Evolutionary conservation across 768 basidiomycete genomes (phyloP).

Genomic region (Tephrocybe sp.): DNA sequence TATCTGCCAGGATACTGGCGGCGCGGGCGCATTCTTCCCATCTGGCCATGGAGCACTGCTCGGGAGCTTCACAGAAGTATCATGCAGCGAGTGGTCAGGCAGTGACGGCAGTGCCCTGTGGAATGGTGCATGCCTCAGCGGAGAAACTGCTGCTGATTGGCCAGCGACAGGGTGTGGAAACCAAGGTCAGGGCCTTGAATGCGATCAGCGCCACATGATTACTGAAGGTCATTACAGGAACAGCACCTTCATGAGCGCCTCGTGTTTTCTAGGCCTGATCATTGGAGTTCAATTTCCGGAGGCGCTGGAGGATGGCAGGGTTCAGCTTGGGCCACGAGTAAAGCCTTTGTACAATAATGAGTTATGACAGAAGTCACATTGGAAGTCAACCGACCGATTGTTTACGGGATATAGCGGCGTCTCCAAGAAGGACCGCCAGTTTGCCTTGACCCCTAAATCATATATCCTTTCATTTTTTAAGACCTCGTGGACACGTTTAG

Average conservation of each 20-base stretch:
- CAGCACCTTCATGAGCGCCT: constrained; percentile 17
- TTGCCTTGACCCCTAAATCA: constrained; percentile 32
- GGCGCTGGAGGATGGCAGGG: constrained; percentile 28
- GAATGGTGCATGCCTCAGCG: constrained; percentile 51
- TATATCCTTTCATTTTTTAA: constrained; percentile 34
- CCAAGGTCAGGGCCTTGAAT: constrained; percentile 36
- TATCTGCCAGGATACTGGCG: constrained; percentile 60
- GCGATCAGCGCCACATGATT: neutral
- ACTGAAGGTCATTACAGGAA: constrained; percentile 10
- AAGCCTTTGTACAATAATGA: constrained; percentile 13
- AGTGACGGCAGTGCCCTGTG: constrained; percentile 46
- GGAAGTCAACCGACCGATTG: too few species aligned
- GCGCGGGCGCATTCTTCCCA: constrained; percentile 53
- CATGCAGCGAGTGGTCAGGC: constrained; percentile 58
- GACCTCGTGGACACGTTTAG: constrained; percentile 16
- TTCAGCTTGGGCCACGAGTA: constrained; percentile 41
- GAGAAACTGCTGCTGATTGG: constrained; percentile 51
- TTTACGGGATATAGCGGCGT: neutral
- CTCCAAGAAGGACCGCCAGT: constrained; percentile 25
- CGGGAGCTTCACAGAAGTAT: constrained; percentile 54
- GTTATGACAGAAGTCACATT: neutral
- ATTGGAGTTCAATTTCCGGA: constrained; percentile 22
- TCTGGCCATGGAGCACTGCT: constrained; percentile 53
- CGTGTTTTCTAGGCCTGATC: neutral
- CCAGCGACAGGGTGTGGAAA: constrained; percentile 54